phyloP scores from a whole-genome alignment of 352 stramenopile genomes.

The Pythium rishiriense region DNA sequence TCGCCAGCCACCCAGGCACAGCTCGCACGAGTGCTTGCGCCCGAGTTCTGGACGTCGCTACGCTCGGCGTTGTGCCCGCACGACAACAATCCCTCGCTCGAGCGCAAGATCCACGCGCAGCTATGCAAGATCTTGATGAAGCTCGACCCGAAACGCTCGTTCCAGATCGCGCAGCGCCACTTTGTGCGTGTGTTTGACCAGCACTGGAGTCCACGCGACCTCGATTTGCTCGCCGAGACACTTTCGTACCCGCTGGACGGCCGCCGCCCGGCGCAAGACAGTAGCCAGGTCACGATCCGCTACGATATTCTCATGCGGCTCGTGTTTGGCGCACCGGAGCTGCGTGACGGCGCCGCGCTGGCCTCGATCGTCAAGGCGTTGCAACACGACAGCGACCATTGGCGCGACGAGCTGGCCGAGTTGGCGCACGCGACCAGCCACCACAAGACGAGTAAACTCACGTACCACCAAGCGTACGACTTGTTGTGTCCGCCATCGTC shows the following conservation, averaged over 20 bases:
- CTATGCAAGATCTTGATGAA: constrained; percentile 56
- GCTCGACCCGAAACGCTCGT: constrained; percentile 38
- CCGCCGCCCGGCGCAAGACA: neutral
- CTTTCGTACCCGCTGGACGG: constrained; percentile 13
- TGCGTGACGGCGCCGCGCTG: constrained; percentile 29
- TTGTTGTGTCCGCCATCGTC: neutral
- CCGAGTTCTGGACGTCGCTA: constrained; percentile 43
- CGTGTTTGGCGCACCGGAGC: constrained; percentile 40
- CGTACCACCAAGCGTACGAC: constrained; percentile 15
- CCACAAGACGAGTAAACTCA: constrained; percentile 11
- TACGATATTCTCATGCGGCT: constrained; percentile 61
- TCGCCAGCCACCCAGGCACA: neutral
- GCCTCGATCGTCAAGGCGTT: constrained; percentile 29
- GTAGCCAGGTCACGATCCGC: constrained; percentile 19
- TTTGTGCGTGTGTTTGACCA: constrained; percentile 56
- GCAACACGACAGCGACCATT: constrained; percentile 6
- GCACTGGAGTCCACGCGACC: constrained; percentile 39
- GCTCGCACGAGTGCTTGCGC: constrained; percentile 20
- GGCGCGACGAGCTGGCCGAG: constrained; percentile 23
- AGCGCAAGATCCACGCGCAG: constrained; percentile 42
- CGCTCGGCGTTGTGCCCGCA: constrained; percentile 36
- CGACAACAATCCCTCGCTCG: constrained; percentile 17
- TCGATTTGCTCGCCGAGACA: constrained; percentile 29
- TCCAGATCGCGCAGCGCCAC: constrained; percentile 36
- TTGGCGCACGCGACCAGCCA: constrained; percentile 19